Conservation (phyloP, 1,284 basidiomycete species). For the Microbotryomycetes sp. region DNA sequence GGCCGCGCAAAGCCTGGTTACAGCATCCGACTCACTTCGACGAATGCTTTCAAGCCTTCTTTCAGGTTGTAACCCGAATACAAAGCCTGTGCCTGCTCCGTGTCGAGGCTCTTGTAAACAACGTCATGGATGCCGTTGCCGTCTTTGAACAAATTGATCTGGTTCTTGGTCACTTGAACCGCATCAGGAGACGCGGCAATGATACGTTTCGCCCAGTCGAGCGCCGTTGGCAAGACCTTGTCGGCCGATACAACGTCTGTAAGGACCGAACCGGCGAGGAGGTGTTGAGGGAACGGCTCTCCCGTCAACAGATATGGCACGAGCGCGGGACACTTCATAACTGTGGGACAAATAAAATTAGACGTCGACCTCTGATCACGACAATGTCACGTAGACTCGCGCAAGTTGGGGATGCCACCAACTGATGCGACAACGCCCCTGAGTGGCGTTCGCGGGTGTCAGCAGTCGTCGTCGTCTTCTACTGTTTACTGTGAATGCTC, state of each 20-base stretch:
- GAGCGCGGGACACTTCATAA: slow-evolving; percentile 6
- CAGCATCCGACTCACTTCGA: slow-evolving; percentile 44
- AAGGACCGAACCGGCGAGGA: slow-evolving; percentile 62
- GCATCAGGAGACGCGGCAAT: slow-evolving; percentile 67
- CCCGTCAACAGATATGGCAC: slow-evolving; percentile 63
- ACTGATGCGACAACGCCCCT: slow-evolving; percentile 59
- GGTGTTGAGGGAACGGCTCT: slow-evolving; percentile 58
- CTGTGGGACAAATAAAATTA: not conserved
- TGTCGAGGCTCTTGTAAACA: slow-evolving; percentile 49
- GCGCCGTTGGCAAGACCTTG: slow-evolving; percentile 53
- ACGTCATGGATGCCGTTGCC: slow-evolving; percentile 53
- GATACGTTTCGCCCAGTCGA: slow-evolving; percentile 58
- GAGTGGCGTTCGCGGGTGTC: no score
- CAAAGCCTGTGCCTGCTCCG: slow-evolving; percentile 51
- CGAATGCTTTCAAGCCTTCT: slow-evolving; percentile 49
- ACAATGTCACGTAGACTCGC: slow-evolving; percentile 14
- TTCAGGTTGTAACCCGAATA: slow-evolving; percentile 66
- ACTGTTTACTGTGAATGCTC: no score
- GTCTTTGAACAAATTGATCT: slow-evolving; percentile 51
- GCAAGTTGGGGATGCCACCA: slow-evolving; percentile 53
- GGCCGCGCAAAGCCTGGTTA: no score
- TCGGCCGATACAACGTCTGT: slow-evolving; percentile 51
- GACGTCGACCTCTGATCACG: not conserved
- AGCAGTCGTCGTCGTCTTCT: no score
- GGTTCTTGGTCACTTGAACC: slow-evolving; percentile 66